Percentiles rank a stretch among this genome's conserved stretches.
Conservation (phyloP, 140 eudicot genomes). For the Bidens hawaiensis region DNA sequence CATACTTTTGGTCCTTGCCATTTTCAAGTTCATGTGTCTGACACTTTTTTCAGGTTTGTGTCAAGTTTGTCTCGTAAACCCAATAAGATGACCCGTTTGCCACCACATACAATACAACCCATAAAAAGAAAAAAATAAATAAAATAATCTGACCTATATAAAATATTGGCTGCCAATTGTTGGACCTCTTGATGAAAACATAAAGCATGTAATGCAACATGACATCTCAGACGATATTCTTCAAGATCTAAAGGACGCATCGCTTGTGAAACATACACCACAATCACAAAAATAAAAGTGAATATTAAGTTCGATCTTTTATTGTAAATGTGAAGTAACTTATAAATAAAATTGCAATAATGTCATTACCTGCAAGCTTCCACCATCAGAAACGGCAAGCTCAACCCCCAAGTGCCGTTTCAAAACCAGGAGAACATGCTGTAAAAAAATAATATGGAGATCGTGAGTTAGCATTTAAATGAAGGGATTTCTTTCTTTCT, state of each 20-base stretch:
- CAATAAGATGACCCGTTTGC: too few species aligned
- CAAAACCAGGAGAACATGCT: constrained; percentile 78
- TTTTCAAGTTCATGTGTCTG: too few species aligned
- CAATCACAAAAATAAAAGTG: constrained; percentile 10
- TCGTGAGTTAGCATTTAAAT: constrained; percentile 57
- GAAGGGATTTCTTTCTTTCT: constrained; percentile 86
- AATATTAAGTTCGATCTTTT: not conserved
- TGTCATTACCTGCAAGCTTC: constrained; percentile 85
- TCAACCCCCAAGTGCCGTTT: constrained; percentile 81
- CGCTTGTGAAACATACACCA: constrained; percentile 39
- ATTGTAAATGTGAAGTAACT: constrained; percentile 1
- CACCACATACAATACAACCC: not conserved
- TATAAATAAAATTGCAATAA: not conserved
- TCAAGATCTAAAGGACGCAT: constrained; percentile 76
- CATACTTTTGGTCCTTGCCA: too few species aligned
- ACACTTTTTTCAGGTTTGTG: too few species aligned
- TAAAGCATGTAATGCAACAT: constrained; percentile 93
- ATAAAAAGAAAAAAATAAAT: not conserved
- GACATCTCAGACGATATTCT: constrained; percentile 93
- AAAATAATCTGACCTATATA: constrained; percentile 72
- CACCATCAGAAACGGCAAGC: constrained; percentile 85
- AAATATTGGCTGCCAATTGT: constrained; percentile 71
- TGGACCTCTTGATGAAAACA: constrained; percentile 80
- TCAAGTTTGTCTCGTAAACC: not conserved
- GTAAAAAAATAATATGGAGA: constrained; percentile 84